Percentiles rank a stretch among this genome's conserved stretches.
Conservation (phyloP, 2,329 filamentous ascomycete species). For the Talaromyces sp. region DNA sequence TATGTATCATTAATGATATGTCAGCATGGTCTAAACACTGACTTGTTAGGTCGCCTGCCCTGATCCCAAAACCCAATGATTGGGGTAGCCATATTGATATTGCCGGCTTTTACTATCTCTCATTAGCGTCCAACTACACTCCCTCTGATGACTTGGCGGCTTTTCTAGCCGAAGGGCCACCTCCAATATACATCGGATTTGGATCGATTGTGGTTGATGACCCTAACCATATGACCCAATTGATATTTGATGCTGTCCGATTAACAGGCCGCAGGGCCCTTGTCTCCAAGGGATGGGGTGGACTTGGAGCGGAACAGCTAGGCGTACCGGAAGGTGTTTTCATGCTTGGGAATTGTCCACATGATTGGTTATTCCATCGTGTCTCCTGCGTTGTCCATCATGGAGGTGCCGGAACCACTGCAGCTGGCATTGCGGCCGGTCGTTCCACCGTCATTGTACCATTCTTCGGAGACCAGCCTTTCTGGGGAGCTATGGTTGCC, state of each 20-base stretch:
- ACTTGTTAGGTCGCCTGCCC: conserved; percentile 55
- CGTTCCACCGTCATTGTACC: conserved; percentile 78
- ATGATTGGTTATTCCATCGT: conserved; percentile 81
- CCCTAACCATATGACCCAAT: conserved; percentile 62
- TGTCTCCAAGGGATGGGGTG: conserved; percentile 85
- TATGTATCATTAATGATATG: background rate
- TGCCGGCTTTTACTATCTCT: conserved; percentile 71
- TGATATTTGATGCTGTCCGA: conserved; percentile 66
- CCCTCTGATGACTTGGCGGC: conserved; percentile 60
- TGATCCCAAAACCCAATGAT: conserved; percentile 74
- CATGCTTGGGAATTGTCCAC: conserved; percentile 79
- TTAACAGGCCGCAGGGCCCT: conserved; percentile 67
- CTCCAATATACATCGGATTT: conserved; percentile 77
- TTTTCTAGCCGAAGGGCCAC: conserved; percentile 63
- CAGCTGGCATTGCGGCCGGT: conserved; percentile 75
- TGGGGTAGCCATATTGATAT: conserved; percentile 69
- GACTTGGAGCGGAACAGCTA: conserved; percentile 61
- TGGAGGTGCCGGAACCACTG: conserved; percentile 81
- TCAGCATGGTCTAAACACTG: conserved; percentile 19
- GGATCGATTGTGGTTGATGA: conserved; percentile 78
- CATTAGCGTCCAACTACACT: conserved; percentile 60
- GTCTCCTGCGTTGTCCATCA: conserved; percentile 83
- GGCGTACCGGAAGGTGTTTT: conserved; percentile 70
- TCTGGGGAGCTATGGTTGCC: conserved; percentile 74
- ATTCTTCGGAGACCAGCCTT: conserved; percentile 81